Conservation (phyloP, 2,329 filamentous ascomycete genomes). For the Nemania sp. region DNA sequence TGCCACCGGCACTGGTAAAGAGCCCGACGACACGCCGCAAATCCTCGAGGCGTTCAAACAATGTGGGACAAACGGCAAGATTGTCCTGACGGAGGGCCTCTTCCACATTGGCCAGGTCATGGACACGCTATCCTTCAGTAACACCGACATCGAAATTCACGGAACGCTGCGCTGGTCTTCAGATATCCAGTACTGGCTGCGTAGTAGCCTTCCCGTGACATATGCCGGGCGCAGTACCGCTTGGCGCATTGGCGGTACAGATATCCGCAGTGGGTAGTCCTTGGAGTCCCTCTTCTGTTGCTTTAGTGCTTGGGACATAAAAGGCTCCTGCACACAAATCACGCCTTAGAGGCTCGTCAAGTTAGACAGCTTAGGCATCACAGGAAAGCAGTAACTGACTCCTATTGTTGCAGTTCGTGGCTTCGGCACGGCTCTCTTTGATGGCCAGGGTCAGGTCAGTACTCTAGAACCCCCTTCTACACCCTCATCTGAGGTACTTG, state of each 20-base stretch:
- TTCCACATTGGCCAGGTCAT: conserved; percentile 63
- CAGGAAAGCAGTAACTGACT: not conserved
- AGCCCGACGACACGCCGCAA: conserved; percentile 62
- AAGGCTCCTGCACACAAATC: too few relatives aligned
- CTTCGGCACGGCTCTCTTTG: conserved; percentile 60
- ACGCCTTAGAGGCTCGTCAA: not conserved
- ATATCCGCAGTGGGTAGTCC: conserved; percentile 52
- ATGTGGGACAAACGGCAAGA: conserved; percentile 61
- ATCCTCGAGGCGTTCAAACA: conserved; percentile 63
- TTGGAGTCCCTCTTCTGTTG: not conserved
- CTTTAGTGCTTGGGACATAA: too few relatives aligned
- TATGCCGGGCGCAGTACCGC: conserved; percentile 64
- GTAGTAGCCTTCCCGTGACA: conserved; percentile 58
- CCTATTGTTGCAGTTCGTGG: conserved; percentile 53
- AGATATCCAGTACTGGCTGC: conserved; percentile 61
- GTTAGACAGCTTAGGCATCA: not conserved
- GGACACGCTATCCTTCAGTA: conserved; percentile 60
- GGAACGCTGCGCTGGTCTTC: conserved; percentile 60
- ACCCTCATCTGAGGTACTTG: not conserved
- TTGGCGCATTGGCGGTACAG: conserved; percentile 62
- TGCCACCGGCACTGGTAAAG: conserved; percentile 34
- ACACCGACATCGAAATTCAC: conserved; percentile 61
- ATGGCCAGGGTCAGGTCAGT: conserved; percentile 56
- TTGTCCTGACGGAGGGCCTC: conserved; percentile 62
- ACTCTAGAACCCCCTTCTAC: not conserved